A percentile compares a stretch with the other conserved stretches of the same genome.
phyloP scores from a whole-genome alignment of 2,329 filamentous ascomycete species.

The Colletotrichum falcatum region DNA sequence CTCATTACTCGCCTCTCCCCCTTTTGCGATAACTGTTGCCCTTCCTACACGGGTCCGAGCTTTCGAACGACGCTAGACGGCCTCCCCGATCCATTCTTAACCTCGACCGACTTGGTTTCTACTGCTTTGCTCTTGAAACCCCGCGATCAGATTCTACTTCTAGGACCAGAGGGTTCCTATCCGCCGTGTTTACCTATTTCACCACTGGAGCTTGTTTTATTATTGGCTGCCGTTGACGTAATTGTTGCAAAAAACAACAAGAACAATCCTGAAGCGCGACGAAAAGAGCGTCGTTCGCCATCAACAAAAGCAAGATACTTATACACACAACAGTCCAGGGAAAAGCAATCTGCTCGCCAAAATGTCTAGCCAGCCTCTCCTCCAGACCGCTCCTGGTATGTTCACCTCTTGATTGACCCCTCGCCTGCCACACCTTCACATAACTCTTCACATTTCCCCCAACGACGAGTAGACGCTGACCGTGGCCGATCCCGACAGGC shows the following conservation, averaged over 20 bases:
- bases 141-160: not conserved
- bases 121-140: not conserved
- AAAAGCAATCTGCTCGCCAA: constrained; percentile 44
- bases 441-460: not conserved
- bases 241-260: not conserved
- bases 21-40: constrained; percentile 12
- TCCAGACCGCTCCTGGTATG: constrained; percentile 91
- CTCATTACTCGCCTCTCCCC: not conserved
- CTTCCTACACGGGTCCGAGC: constrained; percentile 30
- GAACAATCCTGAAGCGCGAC: not conserved
- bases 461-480: constrained; percentile 30
- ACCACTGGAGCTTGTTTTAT: not conserved
- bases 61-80: constrained; percentile 9
- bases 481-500: constrained; percentile 65
- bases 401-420: constrained; percentile 22
- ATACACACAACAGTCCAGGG: not conserved
- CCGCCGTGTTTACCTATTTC: not conserved
- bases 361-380: constrained; percentile 97
- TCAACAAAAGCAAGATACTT: not conserved
- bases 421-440: not conserved
- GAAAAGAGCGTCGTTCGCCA: not conserved
- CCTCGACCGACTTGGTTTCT: not conserved
- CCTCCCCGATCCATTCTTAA: not conserved
- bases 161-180: not conserved
- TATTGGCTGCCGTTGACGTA: not conserved